Base-by-base conservation (phyloP, 805 yeast species). In the Ogataea nakhonphanomensis region DNA sequence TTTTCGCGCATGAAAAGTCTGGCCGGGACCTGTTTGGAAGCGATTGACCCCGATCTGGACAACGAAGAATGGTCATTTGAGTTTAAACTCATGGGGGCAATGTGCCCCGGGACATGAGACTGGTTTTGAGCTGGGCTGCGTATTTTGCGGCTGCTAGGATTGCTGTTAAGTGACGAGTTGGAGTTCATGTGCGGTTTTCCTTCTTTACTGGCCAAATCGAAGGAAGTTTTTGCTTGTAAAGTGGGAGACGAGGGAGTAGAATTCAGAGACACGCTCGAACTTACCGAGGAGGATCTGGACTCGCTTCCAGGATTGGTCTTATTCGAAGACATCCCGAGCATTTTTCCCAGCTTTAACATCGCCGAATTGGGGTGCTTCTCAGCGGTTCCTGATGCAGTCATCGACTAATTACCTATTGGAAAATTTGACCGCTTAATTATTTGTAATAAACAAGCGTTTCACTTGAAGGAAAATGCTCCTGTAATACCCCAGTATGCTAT, bases 1-100 rank as follows among this genome's bases (percentile, higher is more conserved):
- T 81, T 82, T 35, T 80, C 87, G 35, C 67, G 64, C 55, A 80
- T 63, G 14, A 66, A 52, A 55, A 81, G 81, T 30, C 90, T 52
- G 1, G 76, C 76, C 6, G 35, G 39, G 10, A 40, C 24, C 17
- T 38, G 9, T 17, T 35, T 39, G 14, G 48, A 43, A 2, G 42
- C 39, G 29, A 47, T 26, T 4, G 59, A 50, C 13, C 49, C 41
- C 7, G 54, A 43, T 22, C 54, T 37, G 6, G 59, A 46, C 25
- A 46, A 28, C 7, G 47, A 8, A 8, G 21, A 15, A 11, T 25
- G 15, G 21, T 29, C 38, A 30, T 28, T 10, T 8, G 37, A 22
- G 28, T 45, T 37, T 33, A 39, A 34, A 13, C 30, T 37, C 24
- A 39, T 30, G 11, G 45, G 44, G 22, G 26, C 42, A 34, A 33